A percentile compares a stretch with the other conserved stretches of the same genome.
Conservation (phyloP, 257 asterid genomes). For the Solanum pinnatisectum region DNA sequence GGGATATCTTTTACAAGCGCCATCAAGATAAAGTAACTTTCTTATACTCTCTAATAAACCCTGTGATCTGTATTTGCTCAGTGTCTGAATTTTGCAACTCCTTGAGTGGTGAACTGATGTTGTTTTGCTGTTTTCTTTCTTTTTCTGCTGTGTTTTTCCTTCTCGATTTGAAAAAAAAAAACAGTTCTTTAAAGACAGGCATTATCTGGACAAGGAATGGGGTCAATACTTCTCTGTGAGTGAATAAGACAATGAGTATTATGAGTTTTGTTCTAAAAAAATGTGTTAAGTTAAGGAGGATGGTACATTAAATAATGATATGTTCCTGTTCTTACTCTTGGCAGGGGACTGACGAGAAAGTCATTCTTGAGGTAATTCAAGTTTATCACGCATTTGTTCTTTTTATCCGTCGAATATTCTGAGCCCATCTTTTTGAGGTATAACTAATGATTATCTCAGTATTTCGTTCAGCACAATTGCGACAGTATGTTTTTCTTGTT, state of each 20-base stretch:
- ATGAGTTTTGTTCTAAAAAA: not conserved
- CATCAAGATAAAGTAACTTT: constrained; percentile 81
- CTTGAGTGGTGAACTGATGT: not conserved
- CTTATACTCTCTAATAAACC: not conserved
- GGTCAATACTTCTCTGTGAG: constrained; percentile 86
- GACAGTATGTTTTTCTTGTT: not conserved
- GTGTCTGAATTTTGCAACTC: not conserved
- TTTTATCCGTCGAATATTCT: not conserved
- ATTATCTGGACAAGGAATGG: constrained; percentile 97
- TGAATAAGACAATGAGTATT: not conserved
- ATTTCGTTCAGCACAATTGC: not conserved
- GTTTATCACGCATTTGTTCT: not conserved
- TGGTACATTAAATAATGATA: not conserved
- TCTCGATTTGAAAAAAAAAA: not conserved
- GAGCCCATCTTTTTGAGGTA: not conserved
- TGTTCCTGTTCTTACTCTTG: not conserved
- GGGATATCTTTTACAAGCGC: constrained; percentile 90
- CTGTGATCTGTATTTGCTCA: not conserved
- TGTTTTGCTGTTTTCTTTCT: not conserved
- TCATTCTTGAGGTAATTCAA: constrained; percentile 63
- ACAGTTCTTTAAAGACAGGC: constrained; percentile 96
- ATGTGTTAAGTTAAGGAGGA: not conserved
- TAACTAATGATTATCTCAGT: not conserved
- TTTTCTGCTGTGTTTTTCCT: not conserved
- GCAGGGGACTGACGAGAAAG: constrained; percentile 57